A percentile compares a stretch with the other conserved stretches of the same genome.
phyloP scores from a whole-genome alignment of 805 yeast genomes.

The Phaffomyces antillensis region DNA sequence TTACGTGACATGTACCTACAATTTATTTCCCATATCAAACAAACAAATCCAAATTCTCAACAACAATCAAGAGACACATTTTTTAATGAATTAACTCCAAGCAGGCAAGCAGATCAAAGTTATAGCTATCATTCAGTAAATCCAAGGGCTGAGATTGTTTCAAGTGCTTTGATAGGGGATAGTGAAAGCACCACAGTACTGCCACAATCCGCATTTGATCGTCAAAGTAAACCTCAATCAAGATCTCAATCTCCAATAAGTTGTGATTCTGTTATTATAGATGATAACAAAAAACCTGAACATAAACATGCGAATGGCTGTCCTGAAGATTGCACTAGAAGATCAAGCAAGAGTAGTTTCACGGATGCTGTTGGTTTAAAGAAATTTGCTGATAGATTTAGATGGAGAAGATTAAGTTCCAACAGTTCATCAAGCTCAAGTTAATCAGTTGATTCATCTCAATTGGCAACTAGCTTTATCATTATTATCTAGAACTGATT shows the following conservation, averaged over 20 bases:
- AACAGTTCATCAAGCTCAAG: conserved; percentile 19
- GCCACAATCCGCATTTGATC: too few species aligned
- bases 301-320: conserved; percentile 6
- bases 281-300: conserved; percentile 8
- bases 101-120: neutral
- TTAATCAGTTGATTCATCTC: neutral
- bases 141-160: too few species aligned
- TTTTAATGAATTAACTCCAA: neutral
- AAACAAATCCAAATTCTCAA: conserved; percentile 11
- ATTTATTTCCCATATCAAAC: conserved; percentile 15
- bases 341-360: conserved; percentile 6
- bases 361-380: conserved; percentile 18
- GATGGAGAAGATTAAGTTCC: conserved; percentile 24
- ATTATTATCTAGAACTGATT: too few species aligned
- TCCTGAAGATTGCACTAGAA: conserved; percentile 9
- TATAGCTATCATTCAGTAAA: conserved; percentile 1
- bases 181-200: too few species aligned
- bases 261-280: neutral
- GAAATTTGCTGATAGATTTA: conserved; percentile 22
- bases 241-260: too few species aligned
- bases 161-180: too few species aligned
- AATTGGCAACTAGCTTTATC: too few species aligned
- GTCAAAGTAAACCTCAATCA: too few species aligned
- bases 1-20: conserved; percentile 21
- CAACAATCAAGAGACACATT: neutral